Evolutionary conservation across 2,329 filamentous ascomycete species (phyloP).

Genomic region (Diplodia mutila): DNA sequence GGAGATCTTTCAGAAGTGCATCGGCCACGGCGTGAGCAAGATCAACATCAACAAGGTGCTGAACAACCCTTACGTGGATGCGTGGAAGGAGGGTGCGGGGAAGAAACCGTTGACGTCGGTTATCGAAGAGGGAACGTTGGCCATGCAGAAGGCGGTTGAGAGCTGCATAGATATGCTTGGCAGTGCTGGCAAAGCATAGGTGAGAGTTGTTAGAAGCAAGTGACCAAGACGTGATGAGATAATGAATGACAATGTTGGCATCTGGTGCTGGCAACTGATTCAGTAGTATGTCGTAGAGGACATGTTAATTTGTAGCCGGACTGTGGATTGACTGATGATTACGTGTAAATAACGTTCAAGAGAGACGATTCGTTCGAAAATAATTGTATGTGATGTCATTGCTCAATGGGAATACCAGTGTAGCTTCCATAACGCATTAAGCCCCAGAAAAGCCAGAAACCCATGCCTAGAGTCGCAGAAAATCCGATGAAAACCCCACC

Average conservation of each 20-base stretch:
- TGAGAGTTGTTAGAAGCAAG: too few relatives aligned
- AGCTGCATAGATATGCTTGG: conserved; percentile 58
- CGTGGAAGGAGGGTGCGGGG: conserved; percentile 55
- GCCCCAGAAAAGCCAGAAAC: background rate
- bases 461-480: background rate
- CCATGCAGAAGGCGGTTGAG: conserved; percentile 61
- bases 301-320: too few relatives aligned
- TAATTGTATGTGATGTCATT: background rate
- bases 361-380: background rate
- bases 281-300: background rate
- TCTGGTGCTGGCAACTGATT: too few relatives aligned
- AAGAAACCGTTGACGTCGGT: conserved; percentile 57
- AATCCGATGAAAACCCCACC: background rate
- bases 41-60: conserved; percentile 65
- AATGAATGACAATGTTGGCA: background rate
- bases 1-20: conserved; percentile 59
- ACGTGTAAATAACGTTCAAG: background rate
- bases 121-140: conserved; percentile 58
- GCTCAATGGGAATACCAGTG: background rate
- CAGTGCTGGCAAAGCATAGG: conserved; percentile 40
- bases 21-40: conserved; percentile 59
- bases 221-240: background rate
- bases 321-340: background rate
- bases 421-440: background rate
- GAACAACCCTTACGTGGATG: conserved; percentile 54